Percentiles rank a stretch among this genome's conserved stretches.
Conservation (phyloP, 306 rosid species). For the Chamaecrista fasciculata region DNA sequence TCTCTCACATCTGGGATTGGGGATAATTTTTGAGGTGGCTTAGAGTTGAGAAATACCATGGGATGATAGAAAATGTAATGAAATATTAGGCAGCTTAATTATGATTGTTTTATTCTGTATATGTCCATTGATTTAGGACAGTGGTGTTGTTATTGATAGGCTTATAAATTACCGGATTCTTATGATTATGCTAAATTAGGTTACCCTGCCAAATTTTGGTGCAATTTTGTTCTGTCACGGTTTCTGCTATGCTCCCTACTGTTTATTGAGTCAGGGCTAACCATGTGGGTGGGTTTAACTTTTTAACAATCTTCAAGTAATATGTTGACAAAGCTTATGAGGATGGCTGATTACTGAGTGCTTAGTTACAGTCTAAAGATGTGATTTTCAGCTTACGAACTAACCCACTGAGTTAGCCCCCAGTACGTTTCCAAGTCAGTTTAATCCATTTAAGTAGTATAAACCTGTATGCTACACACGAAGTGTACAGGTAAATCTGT, state of each 20-base stretch:
- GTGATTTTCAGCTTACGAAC: too few relatives aligned
- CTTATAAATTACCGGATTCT: neutral
- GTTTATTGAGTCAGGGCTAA: neutral
- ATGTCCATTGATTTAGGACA: slow-evolving; percentile 22
- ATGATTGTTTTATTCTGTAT: slow-evolving; percentile 17
- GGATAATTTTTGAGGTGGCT: slow-evolving; percentile 36
- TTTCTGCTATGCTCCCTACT: neutral
- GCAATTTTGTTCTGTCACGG: neutral
- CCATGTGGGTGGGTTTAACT: neutral
- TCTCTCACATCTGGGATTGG: slow-evolving; percentile 17
- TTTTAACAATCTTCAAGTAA: neutral
- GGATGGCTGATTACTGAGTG: too few relatives aligned
- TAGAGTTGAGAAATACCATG: slow-evolving; percentile 33
- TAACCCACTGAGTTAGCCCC: too few relatives aligned
- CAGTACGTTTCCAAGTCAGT: too few relatives aligned
- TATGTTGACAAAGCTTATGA: too few relatives aligned
- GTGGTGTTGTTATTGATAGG: neutral
- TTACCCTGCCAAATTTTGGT: slow-evolving; percentile 8
- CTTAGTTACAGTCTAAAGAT: too few relatives aligned
- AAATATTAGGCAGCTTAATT: slow-evolving; percentile 32
- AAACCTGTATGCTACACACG: too few relatives aligned
- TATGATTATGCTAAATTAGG: neutral
- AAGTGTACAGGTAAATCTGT: too few relatives aligned
- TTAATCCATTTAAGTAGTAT: too few relatives aligned
- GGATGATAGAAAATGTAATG: slow-evolving; percentile 32